Conservation (phyloP, 2,329 filamentous ascomycete species). For the Neofusicoccum cordaticola region DNA sequence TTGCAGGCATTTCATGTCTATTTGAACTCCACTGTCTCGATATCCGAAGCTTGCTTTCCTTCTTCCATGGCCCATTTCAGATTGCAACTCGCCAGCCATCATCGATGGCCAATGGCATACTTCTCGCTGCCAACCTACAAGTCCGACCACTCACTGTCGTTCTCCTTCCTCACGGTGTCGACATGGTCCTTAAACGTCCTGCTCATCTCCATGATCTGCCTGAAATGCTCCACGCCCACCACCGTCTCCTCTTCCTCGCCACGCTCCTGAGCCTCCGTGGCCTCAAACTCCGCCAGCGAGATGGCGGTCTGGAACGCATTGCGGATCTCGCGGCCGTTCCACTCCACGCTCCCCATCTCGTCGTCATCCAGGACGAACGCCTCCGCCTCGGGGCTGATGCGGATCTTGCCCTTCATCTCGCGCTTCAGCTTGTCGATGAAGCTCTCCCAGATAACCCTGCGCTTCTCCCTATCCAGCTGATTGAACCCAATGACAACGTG, state of each 20-base stretch:
- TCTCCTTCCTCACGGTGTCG: conserved; percentile 4
- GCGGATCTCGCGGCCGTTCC: conserved; percentile 24
- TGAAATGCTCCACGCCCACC: conserved; percentile 5
- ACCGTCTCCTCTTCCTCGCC: background rate
- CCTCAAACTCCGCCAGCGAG: conserved; percentile 22
- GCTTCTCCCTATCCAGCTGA: conserved; percentile 17
- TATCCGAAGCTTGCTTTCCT: too few relatives aligned
- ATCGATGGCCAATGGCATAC: too few relatives aligned
- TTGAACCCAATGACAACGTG: conserved; percentile 18
- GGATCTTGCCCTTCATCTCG: background rate
- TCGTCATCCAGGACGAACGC: background rate
- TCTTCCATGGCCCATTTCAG: too few relatives aligned
- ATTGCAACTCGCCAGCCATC: too few relatives aligned
- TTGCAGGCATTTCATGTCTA: too few relatives aligned
- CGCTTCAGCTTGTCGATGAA: conserved; percentile 12
- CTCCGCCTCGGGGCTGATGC: background rate
- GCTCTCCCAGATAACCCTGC: background rate
- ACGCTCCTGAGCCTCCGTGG: background rate
- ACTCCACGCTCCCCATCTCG: conserved; percentile 8
- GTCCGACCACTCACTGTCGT: conserved; percentile 11
- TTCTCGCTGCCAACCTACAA: background rate
- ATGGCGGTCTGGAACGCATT: conserved; percentile 26
- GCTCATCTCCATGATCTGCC: conserved; percentile 10
- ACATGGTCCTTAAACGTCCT: conserved; percentile 4
- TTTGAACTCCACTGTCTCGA: too few relatives aligned